phyloP scores from a whole-genome alignment of 1,284 basidiomycete species.

The Pseudozyma pruni region DNA sequence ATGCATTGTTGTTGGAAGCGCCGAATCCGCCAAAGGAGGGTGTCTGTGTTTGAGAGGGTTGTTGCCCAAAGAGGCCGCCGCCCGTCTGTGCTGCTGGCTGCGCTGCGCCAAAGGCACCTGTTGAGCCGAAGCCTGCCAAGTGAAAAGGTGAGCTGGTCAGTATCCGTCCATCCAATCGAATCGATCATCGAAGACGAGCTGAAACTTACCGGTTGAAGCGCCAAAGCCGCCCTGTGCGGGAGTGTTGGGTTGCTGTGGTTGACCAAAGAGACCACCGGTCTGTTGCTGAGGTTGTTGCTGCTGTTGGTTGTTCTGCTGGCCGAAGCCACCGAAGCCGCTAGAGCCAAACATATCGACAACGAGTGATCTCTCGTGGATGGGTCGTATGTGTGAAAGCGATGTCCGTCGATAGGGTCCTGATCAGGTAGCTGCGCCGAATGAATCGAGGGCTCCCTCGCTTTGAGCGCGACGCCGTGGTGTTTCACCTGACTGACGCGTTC shows the following conservation, averaged over 20 bases:
- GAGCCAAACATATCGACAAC: constrained; percentile 53
- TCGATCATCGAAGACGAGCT: neutral
- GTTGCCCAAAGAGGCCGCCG: constrained; percentile 66
- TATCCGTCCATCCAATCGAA: no score
- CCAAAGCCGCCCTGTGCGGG: constrained; percentile 55
- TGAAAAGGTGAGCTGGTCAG: neutral
- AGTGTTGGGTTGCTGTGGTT: constrained; percentile 57
- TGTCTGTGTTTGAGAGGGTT: constrained; percentile 49
- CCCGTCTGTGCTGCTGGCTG: constrained; percentile 57
- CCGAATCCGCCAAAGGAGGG: constrained; percentile 55
- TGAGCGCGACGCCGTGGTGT: no score
- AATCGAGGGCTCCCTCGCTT: no score
- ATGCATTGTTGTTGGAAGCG: constrained; percentile 45
- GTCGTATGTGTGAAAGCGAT: no score
- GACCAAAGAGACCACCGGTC: constrained; percentile 67
- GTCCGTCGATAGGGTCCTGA: no score
- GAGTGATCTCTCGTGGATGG: neutral
- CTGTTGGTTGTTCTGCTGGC: constrained; percentile 59
- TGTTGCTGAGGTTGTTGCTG: constrained; percentile 63
- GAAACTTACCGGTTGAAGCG: constrained; percentile 32
- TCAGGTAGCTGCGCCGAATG: neutral
- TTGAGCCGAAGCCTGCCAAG: constrained; percentile 39
- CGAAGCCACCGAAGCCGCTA: constrained; percentile 57
- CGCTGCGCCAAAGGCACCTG: constrained; percentile 43
- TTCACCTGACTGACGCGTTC: no score